A percentile compares a stretch with the other conserved stretches of the same genome.
Conservation (phyloP, 441 rosid genomes). For the Corymbia citriodora region DNA sequence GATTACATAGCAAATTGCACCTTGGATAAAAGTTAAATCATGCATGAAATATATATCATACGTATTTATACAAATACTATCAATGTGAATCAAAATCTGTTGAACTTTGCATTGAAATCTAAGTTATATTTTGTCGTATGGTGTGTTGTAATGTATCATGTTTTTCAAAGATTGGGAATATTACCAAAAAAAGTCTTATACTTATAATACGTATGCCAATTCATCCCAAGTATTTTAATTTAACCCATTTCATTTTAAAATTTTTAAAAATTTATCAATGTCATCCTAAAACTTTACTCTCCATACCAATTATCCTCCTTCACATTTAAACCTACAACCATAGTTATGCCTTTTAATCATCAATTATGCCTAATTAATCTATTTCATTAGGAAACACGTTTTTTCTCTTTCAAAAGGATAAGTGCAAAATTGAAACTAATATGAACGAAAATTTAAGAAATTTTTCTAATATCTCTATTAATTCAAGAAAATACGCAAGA, state of each 20-base stretch:
- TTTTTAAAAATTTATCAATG: background rate
- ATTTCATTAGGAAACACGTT: background rate
- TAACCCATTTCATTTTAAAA: fast-evolving
- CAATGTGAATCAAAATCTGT: too few relatives aligned
- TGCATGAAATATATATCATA: background rate
- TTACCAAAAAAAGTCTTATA: background rate
- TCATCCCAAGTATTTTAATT: too few relatives aligned
- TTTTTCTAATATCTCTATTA: background rate
- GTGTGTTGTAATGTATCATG: background rate
- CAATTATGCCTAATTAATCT: background rate
- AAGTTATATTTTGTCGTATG: too few relatives aligned
- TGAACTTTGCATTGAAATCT: too few relatives aligned
- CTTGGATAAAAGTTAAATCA: background rate
- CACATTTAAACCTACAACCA: background rate
- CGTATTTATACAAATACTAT: background rate
- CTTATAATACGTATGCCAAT: too few relatives aligned
- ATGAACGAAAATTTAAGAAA: background rate
- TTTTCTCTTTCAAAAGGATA: background rate
- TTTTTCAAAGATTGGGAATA: background rate
- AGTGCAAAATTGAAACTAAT: background rate
- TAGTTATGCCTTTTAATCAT: background rate
- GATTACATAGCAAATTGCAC: too few relatives aligned
- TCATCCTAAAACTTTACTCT: background rate
- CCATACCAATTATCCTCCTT: background rate
- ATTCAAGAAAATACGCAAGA: background rate